Conservation (phyloP, 2,329 filamentous ascomycete species). For the Ophiostoma triangulosporum region DNA sequence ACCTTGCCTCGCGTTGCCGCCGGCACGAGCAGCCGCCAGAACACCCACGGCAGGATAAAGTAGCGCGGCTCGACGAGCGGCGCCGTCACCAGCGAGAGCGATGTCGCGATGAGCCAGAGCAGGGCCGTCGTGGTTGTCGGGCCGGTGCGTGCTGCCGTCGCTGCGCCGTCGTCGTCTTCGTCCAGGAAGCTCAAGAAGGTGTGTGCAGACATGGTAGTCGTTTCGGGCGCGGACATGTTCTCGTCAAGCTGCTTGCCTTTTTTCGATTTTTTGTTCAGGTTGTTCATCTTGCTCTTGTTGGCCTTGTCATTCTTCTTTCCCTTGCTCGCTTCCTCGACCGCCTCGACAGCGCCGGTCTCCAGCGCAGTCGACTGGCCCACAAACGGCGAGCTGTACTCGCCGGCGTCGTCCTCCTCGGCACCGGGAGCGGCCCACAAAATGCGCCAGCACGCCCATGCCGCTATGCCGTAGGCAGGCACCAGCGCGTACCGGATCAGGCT, state of each 20-base stretch:
- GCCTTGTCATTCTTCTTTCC: background rate
- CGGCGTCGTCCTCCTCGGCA: background rate
- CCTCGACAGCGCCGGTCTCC: no score
- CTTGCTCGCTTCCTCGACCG: background rate
- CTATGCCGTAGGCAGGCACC: slow-evolving; percentile 55
- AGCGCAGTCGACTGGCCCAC: slow-evolving; percentile 1
- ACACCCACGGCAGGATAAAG: slow-evolving; percentile 88
- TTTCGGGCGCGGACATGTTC: background rate
- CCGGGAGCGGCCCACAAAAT: slow-evolving; percentile 36
- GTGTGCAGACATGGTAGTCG: background rate
- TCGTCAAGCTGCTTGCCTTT: background rate
- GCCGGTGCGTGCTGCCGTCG: slow-evolving; percentile 18
- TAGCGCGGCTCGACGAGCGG: slow-evolving; percentile 92
- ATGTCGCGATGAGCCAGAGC: slow-evolving; percentile 52
- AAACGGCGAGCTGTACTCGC: slow-evolving; percentile 12
- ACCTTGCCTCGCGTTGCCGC: slow-evolving; percentile 14
- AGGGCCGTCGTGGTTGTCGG: slow-evolving; percentile 37
- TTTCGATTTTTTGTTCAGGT: background rate
- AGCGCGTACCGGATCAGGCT: slow-evolving; percentile 55
- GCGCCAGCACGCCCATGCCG: slow-evolving; percentile 54
- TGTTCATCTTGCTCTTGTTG: background rate
- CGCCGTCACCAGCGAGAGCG: slow-evolving; percentile 71
- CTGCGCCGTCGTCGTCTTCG: slow-evolving; percentile 16
- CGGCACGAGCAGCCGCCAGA: slow-evolving; percentile 76
- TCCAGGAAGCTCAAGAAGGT: slow-evolving; percentile 13